Base-by-base conservation (phyloP, 495 filamentous ascomycete genomes). In the Podospora didyma region DNA sequence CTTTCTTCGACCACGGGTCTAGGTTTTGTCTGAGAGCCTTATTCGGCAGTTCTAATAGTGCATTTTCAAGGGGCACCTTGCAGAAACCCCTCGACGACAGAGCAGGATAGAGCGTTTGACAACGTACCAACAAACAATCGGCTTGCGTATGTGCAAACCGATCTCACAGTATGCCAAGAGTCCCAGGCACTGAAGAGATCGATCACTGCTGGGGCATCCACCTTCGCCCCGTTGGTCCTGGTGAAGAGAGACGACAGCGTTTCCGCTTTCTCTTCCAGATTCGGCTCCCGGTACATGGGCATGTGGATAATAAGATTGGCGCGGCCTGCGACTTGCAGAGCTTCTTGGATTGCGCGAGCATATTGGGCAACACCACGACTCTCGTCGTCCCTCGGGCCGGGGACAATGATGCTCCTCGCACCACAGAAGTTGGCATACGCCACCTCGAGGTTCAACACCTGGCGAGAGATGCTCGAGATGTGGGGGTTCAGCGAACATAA, bases 391-490 rank as follows among this genome's bases (percentile, higher is more conserved):
- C 65, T 84, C 1, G 92, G 94, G 4, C 90, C 89, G 2, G 85
- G 86, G 28, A 97, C 74, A 52, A 97, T 75, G 39, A 99, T 79
- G 68, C 88, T 95, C 20, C 83, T 84, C 57, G 92, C 79, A 16
- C 94, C 94, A 67, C 90, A 96, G 74, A 97, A 99, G 49, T 89
- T 90, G 35, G 94, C 95, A 71, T 97, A 99, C 20, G 89, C 86
- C 17, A 97, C 82, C 62, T 99, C 94, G 51, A 94, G 75, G 68
- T 90, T 90, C 47, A 99, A 73, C 2, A 96, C 89, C 67, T 96
- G 92, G 26, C 88, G 83, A 12, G 92, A 96, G 53, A 97, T 75
- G 66, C 89, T 85, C 2, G 89, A 83, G 55, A 96, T 85, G 56
- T 89, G 60, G 16, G 90, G 89, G 69, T 97, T 86, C 1, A 87